Percentiles rank a stretch among this genome's conserved stretches.
Conservation (phyloP, 768 basidiomycete species). For the Leucosporidium scottii region DNA sequence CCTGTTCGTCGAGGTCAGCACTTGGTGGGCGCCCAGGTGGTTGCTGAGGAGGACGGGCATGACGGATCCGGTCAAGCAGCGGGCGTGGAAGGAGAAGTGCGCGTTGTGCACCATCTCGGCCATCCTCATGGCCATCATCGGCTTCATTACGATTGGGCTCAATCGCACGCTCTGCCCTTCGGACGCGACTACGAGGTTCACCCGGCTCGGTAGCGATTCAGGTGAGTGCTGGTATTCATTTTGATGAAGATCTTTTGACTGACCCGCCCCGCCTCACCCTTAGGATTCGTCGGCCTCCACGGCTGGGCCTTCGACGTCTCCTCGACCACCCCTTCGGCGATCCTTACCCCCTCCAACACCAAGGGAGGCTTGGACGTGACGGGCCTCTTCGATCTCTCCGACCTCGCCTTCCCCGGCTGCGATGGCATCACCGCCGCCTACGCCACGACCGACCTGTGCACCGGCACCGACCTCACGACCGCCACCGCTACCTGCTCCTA, state of each 20-base stretch:
- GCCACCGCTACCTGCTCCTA: slow-evolving; percentile 57
- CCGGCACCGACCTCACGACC: slow-evolving; percentile 37
- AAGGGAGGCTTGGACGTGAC: slow-evolving; percentile 81
- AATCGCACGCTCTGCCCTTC: slow-evolving; percentile 69
- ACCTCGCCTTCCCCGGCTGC: slow-evolving; percentile 62
- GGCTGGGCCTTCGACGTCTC: slow-evolving; percentile 69
- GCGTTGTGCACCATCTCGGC: slow-evolving; percentile 80
- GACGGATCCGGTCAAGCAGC: slow-evolving; percentile 64
- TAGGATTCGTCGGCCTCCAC: slow-evolving; percentile 64
- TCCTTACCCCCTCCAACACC: slow-evolving; percentile 49
- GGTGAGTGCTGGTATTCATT: slow-evolving; percentile 24
- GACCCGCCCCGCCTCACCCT: not conserved
- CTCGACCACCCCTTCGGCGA: slow-evolving; percentile 55
- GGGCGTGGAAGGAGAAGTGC: slow-evolving; percentile 98
- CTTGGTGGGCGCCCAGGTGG: slow-evolving; percentile 84
- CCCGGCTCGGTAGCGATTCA: slow-evolving; percentile 51
- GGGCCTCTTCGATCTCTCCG: slow-evolving; percentile 66
- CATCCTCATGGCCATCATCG: slow-evolving; percentile 68
- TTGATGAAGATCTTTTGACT: not conserved
- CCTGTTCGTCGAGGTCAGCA: slow-evolving; percentile 67
- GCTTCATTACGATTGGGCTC: slow-evolving; percentile 89
- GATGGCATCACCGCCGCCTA: slow-evolving; percentile 53
- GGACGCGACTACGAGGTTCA: slow-evolving; percentile 40
- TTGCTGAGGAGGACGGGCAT: slow-evolving; percentile 67
- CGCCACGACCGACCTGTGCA: slow-evolving; percentile 70